Evolutionary conservation across 768 basidiomycete genomes (phyloP), one percentile per base, ranked within the genome.

Genomic region (Clitopilus passeckerianus): DNA sequence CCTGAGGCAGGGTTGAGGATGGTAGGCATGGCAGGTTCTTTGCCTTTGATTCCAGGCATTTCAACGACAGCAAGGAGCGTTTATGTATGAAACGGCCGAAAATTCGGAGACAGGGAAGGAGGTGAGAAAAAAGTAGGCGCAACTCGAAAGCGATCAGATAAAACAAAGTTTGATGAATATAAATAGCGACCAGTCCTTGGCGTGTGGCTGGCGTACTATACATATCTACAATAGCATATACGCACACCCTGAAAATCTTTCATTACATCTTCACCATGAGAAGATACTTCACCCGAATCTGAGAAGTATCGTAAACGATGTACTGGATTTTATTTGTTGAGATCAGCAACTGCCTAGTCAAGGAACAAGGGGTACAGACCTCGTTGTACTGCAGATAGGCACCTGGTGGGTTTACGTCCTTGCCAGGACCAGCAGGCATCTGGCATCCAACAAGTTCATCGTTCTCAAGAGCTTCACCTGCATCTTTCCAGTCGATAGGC

Each of bases 401-500:
- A 23, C 67, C 66, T 6, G 66, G 62, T 7, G 65, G 63, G 35
- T 58, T 56, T 5, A 78, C 68, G 43, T 76, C 67, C 57, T 72
- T 59, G 6, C 74, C 74, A 10, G 71, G 70, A 7, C 84, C 83
- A 56, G 83, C 80, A n/a, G 85, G 85, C 85, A 87, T 86, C 35
- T 76, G 68, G 59, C 81, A 82, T 16, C 85, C 85, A 35, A 72
- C 65, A 22, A 87, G 74, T 18, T 75, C 82, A 7, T 76, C 72
- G 63, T 85, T 74, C 33, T 72, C 76, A 9, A 84, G 68, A 1
- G 78, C 78, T 41, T 67, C 68, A 24, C 83, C 84, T 0, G 84
- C 85, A 66, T 86, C 85, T 65, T 85, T 79, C 85, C 85, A 87
- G 10, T 75, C 71, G 0, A 62, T 70, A 6, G 84, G 85, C 63